Base-by-base conservation (phyloP, 1,139 yeast genomes). In the Candida smagusa region DNA sequence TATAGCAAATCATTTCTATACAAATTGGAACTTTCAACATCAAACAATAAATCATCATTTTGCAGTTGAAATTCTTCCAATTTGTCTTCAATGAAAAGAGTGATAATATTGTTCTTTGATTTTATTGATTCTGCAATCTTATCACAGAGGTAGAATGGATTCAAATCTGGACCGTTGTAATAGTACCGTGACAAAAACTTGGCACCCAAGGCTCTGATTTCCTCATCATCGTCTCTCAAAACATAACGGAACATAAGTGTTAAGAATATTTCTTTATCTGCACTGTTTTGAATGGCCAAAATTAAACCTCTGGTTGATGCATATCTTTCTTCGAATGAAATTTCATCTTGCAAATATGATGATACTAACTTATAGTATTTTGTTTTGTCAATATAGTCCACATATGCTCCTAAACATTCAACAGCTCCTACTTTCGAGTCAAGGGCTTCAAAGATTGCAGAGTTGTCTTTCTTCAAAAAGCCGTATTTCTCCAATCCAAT, bases 151-250 rank as follows among this genome's bases (percentile, higher is more conserved):
- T 71, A 30, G 58, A 56, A 38, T 52, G 61, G 9, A 52, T 49
- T 22, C 22, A 40, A 28, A 8, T 30, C 30, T 3, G 9, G 22
- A 6, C 22, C 12, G 3, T 28, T 9, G 12, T 28, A 33, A 27
- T 23, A 34, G 9, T 52, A 42, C 12, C 35, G n/a, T 3, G 64
- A 55, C 9, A 74, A 44, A 38, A 58, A 59, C 2, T 45, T 31
- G 0, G 79, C 58, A 1, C 78, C 67, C 3, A 51, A 22, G 1
- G 48, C 44, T 47, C 84, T 59, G 9, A 79, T 61, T 7, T 62
- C 72, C 7, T 65, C 71, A 45, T 81, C 86, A 50, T 84, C 92
- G 54, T 84, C 94, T 36, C 68, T 63, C 11, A 81, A 54, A 42
- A 65, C 72, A 11, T 31, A 27, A 12, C 38, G 31, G 8, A 47